phyloP scores from a whole-genome alignment of 768 basidiomycete genomes.

The Termitomyces sp. region DNA sequence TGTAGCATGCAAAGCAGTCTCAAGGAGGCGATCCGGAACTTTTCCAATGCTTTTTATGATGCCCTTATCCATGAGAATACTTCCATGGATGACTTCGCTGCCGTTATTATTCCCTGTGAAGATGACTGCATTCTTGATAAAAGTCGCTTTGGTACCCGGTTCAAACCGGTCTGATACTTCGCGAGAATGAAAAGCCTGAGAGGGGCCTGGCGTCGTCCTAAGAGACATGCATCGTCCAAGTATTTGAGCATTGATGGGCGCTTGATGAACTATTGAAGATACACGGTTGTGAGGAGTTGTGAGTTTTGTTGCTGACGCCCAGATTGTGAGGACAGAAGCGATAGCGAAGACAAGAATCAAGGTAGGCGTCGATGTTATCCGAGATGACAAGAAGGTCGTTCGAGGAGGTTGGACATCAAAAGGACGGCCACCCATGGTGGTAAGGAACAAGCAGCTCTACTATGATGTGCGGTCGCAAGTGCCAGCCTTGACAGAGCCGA shows the following conservation, averaged over 20 bases:
- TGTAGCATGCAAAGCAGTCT: slow-evolving; percentile 37
- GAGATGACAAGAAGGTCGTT: not conserved
- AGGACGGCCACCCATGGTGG: slow-evolving; percentile 18
- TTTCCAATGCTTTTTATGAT: slow-evolving; percentile 55
- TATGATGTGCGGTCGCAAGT: not conserved
- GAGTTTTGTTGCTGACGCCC: slow-evolving; percentile 7
- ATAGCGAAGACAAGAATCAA: slow-evolving; percentile 10
- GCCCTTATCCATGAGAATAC: slow-evolving; percentile 64
- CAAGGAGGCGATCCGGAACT: slow-evolving; percentile 33
- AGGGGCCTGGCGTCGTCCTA: slow-evolving; percentile 40
- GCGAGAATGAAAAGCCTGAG: slow-evolving; percentile 31
- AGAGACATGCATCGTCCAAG: slow-evolving; percentile 46
- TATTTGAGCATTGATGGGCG: slow-evolving; percentile 23
- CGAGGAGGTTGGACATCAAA: slow-evolving; percentile 4
- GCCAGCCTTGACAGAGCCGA: not conserved
- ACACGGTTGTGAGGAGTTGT: not conserved
- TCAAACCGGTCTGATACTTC: slow-evolving; percentile 62
- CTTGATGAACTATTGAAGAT: slow-evolving; percentile 5
- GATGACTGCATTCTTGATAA: slow-evolving; percentile 68
- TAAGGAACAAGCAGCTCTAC: slow-evolving; percentile 3
- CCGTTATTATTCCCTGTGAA: slow-evolving; percentile 56
- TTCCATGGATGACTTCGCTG: slow-evolving; percentile 51
- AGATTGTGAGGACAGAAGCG: slow-evolving; percentile 9
- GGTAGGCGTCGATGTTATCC: slow-evolving; percentile 3
- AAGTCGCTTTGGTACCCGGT: slow-evolving; percentile 55